These are phyloP conservation scores for Leishmania braziliensis DNA, from an alignment of 208 protist genomes.

Conservation along the genomic window DNA sequence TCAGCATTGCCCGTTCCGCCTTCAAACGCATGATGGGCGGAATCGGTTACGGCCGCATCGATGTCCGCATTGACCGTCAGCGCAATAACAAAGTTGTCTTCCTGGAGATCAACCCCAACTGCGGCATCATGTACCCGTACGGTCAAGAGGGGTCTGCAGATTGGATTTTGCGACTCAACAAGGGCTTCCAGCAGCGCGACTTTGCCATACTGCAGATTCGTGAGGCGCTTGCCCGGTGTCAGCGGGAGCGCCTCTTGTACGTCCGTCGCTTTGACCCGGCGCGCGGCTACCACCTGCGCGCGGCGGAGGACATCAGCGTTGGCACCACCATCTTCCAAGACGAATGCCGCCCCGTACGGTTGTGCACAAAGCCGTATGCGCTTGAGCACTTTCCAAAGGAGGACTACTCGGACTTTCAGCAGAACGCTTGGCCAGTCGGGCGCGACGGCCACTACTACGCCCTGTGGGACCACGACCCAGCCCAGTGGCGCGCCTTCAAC, in stretches of 20 bases:
- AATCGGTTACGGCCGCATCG: conserved; percentile 86
- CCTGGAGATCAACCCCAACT: conserved; percentile 93
- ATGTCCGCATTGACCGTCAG: conserved; percentile 81
- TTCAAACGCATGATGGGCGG: conserved; percentile 92
- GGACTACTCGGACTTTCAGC: conserved; percentile 65
- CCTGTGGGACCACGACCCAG: conserved; percentile 74
- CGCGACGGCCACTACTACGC: conserved; percentile 80
- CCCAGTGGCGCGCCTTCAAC: conserved; percentile 74
- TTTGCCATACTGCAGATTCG: conserved; percentile 84
- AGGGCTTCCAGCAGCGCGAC: conserved; percentile 71
- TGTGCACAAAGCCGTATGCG: conserved; percentile 84
- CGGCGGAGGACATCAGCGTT: conserved; percentile 50
- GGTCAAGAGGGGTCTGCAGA: conserved; percentile 87
- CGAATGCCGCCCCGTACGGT: conserved; percentile 60
- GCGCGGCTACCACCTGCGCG: conserved; percentile 74
- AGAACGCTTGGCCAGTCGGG: conserved; percentile 79
- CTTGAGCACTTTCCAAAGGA: conserved; percentile 39
- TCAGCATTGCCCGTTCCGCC: conserved; percentile 64
- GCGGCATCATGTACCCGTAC: conserved; percentile 90
- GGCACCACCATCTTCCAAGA: conserved; percentile 69
- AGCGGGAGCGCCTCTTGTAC: conserved; percentile 49
- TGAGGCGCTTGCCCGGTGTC: conserved; percentile 56
- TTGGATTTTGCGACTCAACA: conserved; percentile 80
- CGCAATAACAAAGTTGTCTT: conserved; percentile 65
- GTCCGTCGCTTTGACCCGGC: conserved; percentile 49